Conservation (phyloP, 2,329 filamentous ascomycete species). For the Dothideomycetidae sp. region DNA sequence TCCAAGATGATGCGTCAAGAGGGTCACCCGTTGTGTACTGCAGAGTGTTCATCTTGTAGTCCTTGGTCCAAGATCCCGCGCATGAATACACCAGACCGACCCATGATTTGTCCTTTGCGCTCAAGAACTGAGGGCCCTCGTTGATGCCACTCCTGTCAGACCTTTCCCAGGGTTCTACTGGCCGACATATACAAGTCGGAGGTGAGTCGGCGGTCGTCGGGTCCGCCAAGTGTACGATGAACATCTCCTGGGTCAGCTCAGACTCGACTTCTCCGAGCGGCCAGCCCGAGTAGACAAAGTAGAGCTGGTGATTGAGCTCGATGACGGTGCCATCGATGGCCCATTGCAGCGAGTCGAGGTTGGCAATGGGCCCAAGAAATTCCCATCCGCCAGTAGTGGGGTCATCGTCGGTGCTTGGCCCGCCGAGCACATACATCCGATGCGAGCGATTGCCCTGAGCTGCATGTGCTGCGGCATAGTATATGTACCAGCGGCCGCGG, state of each 20-base stretch:
- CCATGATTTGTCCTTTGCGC: slow-evolving; percentile 25
- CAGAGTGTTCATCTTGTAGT: slow-evolving; percentile 36
- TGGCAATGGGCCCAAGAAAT: slow-evolving; percentile 28
- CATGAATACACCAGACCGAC: slow-evolving; percentile 33
- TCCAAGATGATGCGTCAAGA: slow-evolving; percentile 25
- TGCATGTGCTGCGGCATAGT: slow-evolving; percentile 32
- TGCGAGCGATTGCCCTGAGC: slow-evolving; percentile 30
- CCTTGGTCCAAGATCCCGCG: slow-evolving; percentile 32
- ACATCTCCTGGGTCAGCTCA: slow-evolving; percentile 31
- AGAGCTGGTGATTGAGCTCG: slow-evolving; percentile 24
- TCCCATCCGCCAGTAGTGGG: slow-evolving; percentile 26
- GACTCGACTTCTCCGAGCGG: slow-evolving; percentile 22
- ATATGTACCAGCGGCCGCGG: slow-evolving; percentile 40
- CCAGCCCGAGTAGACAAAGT: slow-evolving; percentile 35
- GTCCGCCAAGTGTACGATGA: slow-evolving; percentile 27
- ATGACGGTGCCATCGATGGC: slow-evolving; percentile 35
- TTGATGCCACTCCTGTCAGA: slow-evolving; percentile 30
- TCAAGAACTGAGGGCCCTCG: slow-evolving; percentile 30
- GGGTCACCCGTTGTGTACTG: slow-evolving; percentile 29
- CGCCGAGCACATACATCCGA: slow-evolving; percentile 33
- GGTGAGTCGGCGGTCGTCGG: slow-evolving; percentile 23
- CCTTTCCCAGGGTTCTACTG: slow-evolving; percentile 28
- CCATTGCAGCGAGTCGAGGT: slow-evolving; percentile 31
- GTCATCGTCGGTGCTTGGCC: slow-evolving; percentile 22
- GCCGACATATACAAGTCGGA: slow-evolving; percentile 28